Evolutionary conservation across 2,329 filamentous ascomycete species (phyloP).

Genomic region (Fusarium sp.): DNA sequence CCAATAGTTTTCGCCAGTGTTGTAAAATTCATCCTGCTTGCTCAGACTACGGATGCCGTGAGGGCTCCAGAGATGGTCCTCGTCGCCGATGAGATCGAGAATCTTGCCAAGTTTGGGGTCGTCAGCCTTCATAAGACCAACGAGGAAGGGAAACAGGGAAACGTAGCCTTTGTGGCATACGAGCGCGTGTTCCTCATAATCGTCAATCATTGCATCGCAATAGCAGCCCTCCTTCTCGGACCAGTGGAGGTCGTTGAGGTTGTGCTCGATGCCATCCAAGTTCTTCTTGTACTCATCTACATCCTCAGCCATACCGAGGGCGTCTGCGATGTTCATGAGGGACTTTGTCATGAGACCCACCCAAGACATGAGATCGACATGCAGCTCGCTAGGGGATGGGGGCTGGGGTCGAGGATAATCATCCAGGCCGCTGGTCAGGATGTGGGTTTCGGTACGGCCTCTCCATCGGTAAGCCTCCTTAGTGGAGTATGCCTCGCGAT

Average conservation of each 20-base stretch:
- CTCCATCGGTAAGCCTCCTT: conserved; percentile 97
- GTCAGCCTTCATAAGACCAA: conserved; percentile 80
- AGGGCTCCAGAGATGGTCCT: conserved; percentile 88
- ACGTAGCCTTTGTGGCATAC: conserved; percentile 98
- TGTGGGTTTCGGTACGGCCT: conserved; percentile 85
- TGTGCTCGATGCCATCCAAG: conserved; percentile 81
- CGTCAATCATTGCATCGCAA: conserved; percentile 95
- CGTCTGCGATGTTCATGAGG: conserved; percentile 81
- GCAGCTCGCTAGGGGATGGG: conserved; percentile 93
- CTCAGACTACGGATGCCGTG: conserved; percentile 92
- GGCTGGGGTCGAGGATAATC: conserved; percentile 96
- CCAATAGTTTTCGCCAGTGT: conserved; percentile 97
- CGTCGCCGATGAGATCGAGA: conserved; percentile 81
- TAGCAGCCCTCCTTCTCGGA: conserved; percentile 82
- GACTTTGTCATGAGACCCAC: conserved; percentile 95
- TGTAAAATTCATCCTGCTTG: conserved; percentile 84
- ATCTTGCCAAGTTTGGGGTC: conserved; percentile 79
- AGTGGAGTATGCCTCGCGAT: conserved; percentile 86
- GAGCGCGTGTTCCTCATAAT: conserved; percentile 88
- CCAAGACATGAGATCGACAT: conserved; percentile 95
- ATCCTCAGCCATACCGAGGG: conserved; percentile 82
- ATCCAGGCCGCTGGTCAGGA: conserved; percentile 92
- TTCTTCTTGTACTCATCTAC: conserved; percentile 76
- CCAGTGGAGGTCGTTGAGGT: conserved; percentile 96
- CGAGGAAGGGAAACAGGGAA: conserved; percentile 90